Evolutionary conservation across 768 basidiomycete genomes (phyloP), one percentile per base, ranked within the genome.

Genomic region (Trametes punicea): DNA sequence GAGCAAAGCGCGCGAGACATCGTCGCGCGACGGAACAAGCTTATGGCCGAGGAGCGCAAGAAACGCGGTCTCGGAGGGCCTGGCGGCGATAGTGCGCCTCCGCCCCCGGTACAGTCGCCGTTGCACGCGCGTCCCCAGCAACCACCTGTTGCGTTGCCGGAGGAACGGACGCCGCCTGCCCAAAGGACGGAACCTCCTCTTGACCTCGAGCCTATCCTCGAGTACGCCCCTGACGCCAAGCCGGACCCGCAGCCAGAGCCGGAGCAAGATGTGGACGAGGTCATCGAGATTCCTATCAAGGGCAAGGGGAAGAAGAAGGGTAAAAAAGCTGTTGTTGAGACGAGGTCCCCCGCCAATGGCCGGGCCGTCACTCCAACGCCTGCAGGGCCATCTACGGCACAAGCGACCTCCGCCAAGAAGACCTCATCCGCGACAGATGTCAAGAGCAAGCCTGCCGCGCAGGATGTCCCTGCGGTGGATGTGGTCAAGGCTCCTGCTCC

Each of bases 1-100:
- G 60, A 61, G 51, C 55, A 56, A 51, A 44, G 52, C 40, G 60
- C 60, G 11, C 60, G 60, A 34, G 46, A 48, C 11, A 56, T 56
- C 34, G 51, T 57, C 27, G 5, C 20, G 44, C 40, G 29, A 20
- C 60, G 55, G 6, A 42, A 53, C 36, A 16, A 39, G 25, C 31
- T 56, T 27, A 26, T 50, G 7, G 40, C 34, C 3, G 51, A 49
- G 1, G 55, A 53, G 29, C 55, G 45, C 29, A 38, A 44, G 42
- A 46, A 42, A 33, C 59, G 55, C 3, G 50, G 57, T 2, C 48
- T 54, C 18, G 51, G 46, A 18, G 51, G 46, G 10, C 39, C 39
- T 6, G 47, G 52, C 18, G 51, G 51, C 20, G 46, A 52, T 46
- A 50, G 56, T 46, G 57, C 51, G 40, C 38, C 49, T 27, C 31